These are phyloP conservation scores for Streptanthus diversifolius DNA, from an alignment of 345 rosid genomes.

Conservation along the genomic window DNA sequence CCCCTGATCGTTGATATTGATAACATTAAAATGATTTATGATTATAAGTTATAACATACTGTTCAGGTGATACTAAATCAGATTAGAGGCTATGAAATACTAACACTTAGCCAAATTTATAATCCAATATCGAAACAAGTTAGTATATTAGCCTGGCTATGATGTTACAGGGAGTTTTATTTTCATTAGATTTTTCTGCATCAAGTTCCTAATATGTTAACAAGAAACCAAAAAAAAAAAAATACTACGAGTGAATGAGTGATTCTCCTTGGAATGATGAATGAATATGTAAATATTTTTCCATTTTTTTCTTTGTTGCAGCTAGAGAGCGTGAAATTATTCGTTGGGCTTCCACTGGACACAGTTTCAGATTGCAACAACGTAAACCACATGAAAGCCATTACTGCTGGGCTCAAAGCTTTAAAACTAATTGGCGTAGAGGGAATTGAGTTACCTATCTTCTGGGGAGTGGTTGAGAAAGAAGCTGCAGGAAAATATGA, in stretches of 20 bases:
- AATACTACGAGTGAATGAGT: too few species aligned
- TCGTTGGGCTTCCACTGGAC: conserved; percentile 86
- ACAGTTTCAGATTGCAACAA: conserved; percentile 55
- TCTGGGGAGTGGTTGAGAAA: conserved; percentile 97
- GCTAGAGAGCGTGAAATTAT: conserved; percentile 55
- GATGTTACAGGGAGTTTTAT: background rate
- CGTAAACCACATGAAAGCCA: conserved; percentile 70
- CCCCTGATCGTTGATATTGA: background rate
- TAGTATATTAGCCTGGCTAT: too few species aligned
- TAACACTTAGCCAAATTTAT: background rate
- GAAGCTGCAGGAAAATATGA: conserved; percentile 69
- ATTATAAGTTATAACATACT: background rate
- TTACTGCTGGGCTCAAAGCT: conserved; percentile 77
- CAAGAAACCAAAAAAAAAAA: too few species aligned
- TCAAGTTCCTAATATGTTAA: too few species aligned
- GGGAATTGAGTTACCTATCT: conserved; percentile 86
- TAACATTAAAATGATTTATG: background rate
- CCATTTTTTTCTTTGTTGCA: conserved; percentile 28
- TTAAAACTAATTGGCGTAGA: conserved; percentile 79
- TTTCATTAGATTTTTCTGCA: too few species aligned
- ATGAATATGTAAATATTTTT: background rate
- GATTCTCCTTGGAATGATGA: background rate
- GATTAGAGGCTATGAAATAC: background rate
- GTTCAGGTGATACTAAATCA: background rate
- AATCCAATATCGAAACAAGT: too few species aligned